These are phyloP conservation scores for Backusella parvicylindrica DNA, from an alignment of 192 early-diverging fungal species.

Conservation along the genomic window DNA sequence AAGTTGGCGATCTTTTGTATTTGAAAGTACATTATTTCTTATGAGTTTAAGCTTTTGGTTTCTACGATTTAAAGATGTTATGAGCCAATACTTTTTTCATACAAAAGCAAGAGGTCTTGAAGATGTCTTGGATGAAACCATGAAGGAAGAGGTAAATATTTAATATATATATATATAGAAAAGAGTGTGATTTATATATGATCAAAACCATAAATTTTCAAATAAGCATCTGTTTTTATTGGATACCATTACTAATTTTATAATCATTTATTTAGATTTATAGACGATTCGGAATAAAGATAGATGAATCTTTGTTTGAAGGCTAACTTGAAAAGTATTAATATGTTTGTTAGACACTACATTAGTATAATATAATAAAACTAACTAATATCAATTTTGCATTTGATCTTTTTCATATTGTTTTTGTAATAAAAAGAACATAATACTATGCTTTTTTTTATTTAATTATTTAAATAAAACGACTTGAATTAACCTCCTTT, in stretches of 20 bases:
- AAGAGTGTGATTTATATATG: background rate
- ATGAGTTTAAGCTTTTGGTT: constrained; percentile 60
- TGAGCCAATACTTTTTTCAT: constrained; percentile 33
- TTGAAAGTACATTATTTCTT: constrained; percentile 55
- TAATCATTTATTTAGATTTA: constrained; percentile 43
- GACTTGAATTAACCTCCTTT: too few relatives aligned
- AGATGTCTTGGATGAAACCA: constrained; percentile 66
- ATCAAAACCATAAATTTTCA: too few relatives aligned
- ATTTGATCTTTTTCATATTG: too few relatives aligned
- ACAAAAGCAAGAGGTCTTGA: constrained; percentile 59
- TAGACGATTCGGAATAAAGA: constrained; percentile 70
- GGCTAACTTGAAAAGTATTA: constrained; percentile 36
- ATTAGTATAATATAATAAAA: too few relatives aligned
- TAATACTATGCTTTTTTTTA: too few relatives aligned
- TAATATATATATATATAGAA: background rate
- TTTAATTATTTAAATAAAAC: too few relatives aligned
- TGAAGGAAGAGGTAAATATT: constrained; percentile 49
- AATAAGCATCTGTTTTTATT: background rate
- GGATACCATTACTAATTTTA: background rate
- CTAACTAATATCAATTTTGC: too few relatives aligned
- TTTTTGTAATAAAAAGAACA: too few relatives aligned
- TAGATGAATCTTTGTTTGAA: constrained; percentile 76
- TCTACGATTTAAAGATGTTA: constrained; percentile 38
- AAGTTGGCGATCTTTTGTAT: constrained; percentile 32
- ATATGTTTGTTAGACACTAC: background rate